Evolutionary conservation across 352 stramenopile species (phyloP), one percentile per base, ranked within the genome.

Genomic region (Globisporangium paddicum): DNA sequence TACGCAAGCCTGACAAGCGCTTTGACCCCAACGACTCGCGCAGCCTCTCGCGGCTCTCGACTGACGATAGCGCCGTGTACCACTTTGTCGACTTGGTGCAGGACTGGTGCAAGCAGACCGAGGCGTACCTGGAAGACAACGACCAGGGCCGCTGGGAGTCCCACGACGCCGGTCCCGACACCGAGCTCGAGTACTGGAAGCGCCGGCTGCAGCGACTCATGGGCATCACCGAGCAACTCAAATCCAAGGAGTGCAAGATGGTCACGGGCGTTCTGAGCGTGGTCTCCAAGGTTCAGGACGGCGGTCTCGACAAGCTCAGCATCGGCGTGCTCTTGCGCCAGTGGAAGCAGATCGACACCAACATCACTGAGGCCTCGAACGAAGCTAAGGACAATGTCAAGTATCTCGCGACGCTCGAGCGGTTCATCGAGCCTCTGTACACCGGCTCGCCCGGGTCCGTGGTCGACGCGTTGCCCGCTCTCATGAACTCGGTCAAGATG

Each of bases 401-500:
- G 59, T 94, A 92, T 51, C 69, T 94, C 18, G 78, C 82, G 16
- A 94, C 84, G 11, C 64, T 94, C 6, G 84, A 94, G 56, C 79
- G 80, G 2, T 96, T 96, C 62, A 87, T 97, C 23, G 87, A 96
- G 35, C 86, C 87, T 6, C 63, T 96, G 37, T 94, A 93, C 60
- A 73, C 41, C 9, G 77, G 77, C 0, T 84, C 77, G 2, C 82
- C 84, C 0, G 64, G 55, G 10, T 65, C 74, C 0, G 82, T 95
- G 16, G 70, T 95, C 8, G 85, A 96, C 30, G 69, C 84, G 0
- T 61, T 96, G 9, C 87, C 87, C 0, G 85, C 87, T n/a, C 73
- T 96, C 2, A 89, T 96, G 81, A 96, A 96, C 68, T 84, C 83
- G 1, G 73, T 95, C 52, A 95, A 95, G 67, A 96, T 96, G 87